phyloP scores from a whole-genome alignment of 257 asterid genomes.

The Nicotiana tabacum region DNA sequence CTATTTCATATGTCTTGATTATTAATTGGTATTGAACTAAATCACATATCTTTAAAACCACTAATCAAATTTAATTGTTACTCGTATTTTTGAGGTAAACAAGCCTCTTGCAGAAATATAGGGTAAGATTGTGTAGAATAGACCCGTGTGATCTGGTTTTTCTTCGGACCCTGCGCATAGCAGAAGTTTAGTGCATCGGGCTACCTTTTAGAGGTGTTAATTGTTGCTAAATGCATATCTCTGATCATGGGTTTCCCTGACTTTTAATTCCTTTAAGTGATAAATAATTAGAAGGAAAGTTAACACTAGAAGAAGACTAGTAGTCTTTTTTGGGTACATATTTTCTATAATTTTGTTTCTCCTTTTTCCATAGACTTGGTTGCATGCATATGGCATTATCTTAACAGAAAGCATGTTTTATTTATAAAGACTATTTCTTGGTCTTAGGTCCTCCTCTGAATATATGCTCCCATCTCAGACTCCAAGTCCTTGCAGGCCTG shows the following conservation, averaged over 20 bases:
- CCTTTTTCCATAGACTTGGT: not conserved
- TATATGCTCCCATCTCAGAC: not conserved
- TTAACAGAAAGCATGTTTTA: not conserved
- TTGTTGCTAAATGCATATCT: not conserved
- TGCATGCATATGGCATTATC: not conserved
- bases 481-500: conserved; percentile 17
- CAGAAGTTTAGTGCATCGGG: no score
- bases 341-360: not conserved
- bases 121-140: no score
- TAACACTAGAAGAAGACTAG: not conserved
- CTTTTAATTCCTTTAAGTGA: not conserved
- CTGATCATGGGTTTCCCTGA: not conserved
- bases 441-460: not conserved
- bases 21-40: no score
- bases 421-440: not conserved
- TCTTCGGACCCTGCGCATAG: no score
- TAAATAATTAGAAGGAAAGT: not conserved
- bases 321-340: not conserved
- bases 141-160: no score
- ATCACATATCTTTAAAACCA: no score
- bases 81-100: no score
- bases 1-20: no score
- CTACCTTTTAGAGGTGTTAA: no score
- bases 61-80: no score
- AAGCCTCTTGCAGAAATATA: no score